Evolutionary conservation across 2,329 filamentous ascomycete species (phyloP), one percentile per base, ranked within the genome.

Genomic region (Fusarium cicatricum): DNA sequence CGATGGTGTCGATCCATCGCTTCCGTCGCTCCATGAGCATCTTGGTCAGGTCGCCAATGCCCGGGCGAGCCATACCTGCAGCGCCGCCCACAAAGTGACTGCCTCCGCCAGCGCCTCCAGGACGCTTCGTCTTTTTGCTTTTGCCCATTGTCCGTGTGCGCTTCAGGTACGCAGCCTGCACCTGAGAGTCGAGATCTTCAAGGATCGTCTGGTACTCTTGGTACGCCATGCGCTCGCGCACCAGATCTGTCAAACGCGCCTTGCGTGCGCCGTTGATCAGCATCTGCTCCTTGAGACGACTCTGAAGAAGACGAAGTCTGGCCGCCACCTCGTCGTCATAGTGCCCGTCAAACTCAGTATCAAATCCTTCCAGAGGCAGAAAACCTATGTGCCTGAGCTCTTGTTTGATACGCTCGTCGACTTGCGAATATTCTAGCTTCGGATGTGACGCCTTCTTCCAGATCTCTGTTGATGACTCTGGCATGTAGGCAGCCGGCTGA

Each of bases 191-290:
- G 17, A 99, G 87, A 73, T 99, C 95, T 72, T 99, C 95, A 44
- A 96, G 89, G 67, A 99, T 99, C 51, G 92, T 97, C 73, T 89
- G 90, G 79, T 97, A 99, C 73, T 99, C 95, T 72, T 99, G 95
- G 77, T 95, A 89, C 0, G 95, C 95, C 86, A 99, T 94, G 63
- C 92, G 88, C 72, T 97, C 93, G 67, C 92, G 90, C 8, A 95
- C 91, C 23, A 97, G 83, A 32, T 97, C 93, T 1, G 91, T 87
- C 11, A 99, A 81, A 3, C 93, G 86, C 7, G 91, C 83, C 76
- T 98, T 98, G 60, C 92, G 90, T 5, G 94, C 92, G 33, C 93
- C 94, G 73, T 99, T 99, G 74, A 90, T 80, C 51, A 96, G 86
- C 73, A 90, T 90, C 71, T 95, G 89, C 55, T 92, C 87, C 64